Base-by-base conservation (phyloP, 1,284 basidiomycete species). In the Fomitiporia mediterranea region DNA sequence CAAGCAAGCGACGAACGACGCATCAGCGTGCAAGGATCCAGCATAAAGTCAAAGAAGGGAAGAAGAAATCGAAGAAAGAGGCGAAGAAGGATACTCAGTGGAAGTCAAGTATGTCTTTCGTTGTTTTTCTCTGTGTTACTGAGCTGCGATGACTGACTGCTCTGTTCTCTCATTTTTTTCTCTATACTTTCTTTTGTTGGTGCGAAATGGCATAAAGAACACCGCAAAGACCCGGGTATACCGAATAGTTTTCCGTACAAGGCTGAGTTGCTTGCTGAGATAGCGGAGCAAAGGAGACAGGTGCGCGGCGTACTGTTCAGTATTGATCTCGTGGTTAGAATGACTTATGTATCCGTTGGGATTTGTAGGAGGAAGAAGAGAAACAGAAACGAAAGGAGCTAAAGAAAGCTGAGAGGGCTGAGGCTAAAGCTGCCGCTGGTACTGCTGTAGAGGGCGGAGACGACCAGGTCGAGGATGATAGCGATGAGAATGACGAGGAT, bases 241-340 rank as follows among this genome's bases (percentile, higher is more conserved):
- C 96, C 96, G n/a, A 97, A 91, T 73, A 87, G 85, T 60, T 97
- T 95, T 75, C 96, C 95, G 2, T 97, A 89, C 81, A 99, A 98
- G 76, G 96, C 98, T 68, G 87, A 96, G 72, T 87, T 99, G 57
- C 78, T 99, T 40, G 93, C 93, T 13, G 96, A 99, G 68, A 80
- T 94, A 40, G 86, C 85, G 43, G 89, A 90, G 63, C 80, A 91
- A 68, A 82, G 91, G 61, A 78, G 87, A 65, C 70, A 77, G 60
- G 89, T 92, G 65, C 63, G 80, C 72, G n/a, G 42, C n/a, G n/a
- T n/a, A n/a, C n/a, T n/a, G n/a, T n/a, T n/a, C n/a, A n/a, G n/a
- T n/a, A n/a, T n/a, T n/a, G n/a, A n/a, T n/a, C n/a, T n/a, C n/a
- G n/a, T 43, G 13, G 40, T 17, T 21, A 47, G 39, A n/a, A 40